phyloP scores from a whole-genome alignment of 1,284 basidiomycete genomes.

The Irpex sp. region DNA sequence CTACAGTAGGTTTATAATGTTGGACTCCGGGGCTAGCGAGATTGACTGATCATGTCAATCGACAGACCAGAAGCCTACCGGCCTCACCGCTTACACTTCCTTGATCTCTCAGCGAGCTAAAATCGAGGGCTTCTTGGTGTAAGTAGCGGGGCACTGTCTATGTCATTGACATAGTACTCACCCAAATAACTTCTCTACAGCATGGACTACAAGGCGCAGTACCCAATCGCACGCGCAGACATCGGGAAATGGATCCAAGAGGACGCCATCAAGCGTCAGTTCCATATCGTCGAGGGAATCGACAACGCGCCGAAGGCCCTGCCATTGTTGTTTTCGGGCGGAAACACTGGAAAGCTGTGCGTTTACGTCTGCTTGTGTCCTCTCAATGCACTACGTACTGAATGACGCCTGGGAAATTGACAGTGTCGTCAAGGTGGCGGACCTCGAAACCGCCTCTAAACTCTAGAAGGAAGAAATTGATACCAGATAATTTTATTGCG shows the following conservation, averaged over 20 bases:
- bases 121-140: constrained; percentile 85
- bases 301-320: constrained; percentile 69
- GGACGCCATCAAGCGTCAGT: constrained; percentile 74
- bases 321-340: constrained; percentile 74
- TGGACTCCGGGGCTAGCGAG: background rate
- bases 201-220: constrained; percentile 63
- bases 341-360: constrained; percentile 80
- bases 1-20: constrained; percentile 50
- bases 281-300: constrained; percentile 75
- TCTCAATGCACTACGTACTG: no score
- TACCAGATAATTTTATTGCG: background rate
- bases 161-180: background rate
- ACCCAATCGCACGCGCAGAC: constrained; percentile 49
- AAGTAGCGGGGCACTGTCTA: constrained; percentile 18
- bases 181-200: constrained; percentile 30
- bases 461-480: constrained; percentile 1
- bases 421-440: constrained; percentile 15
- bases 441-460: constrained; percentile 6
- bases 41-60: background rate
- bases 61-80: constrained; percentile 55
- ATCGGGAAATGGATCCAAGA: constrained; percentile 53
- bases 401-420: background rate
- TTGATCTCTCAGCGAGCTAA: constrained; percentile 76
- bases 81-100: constrained; percentile 56
- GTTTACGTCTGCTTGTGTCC: constrained; percentile 26